A percentile compares a stretch with the other conserved stretches of the same genome.
Conservation (phyloP, 2,329 filamentous ascomycete species). For the Bisporella sp. region DNA sequence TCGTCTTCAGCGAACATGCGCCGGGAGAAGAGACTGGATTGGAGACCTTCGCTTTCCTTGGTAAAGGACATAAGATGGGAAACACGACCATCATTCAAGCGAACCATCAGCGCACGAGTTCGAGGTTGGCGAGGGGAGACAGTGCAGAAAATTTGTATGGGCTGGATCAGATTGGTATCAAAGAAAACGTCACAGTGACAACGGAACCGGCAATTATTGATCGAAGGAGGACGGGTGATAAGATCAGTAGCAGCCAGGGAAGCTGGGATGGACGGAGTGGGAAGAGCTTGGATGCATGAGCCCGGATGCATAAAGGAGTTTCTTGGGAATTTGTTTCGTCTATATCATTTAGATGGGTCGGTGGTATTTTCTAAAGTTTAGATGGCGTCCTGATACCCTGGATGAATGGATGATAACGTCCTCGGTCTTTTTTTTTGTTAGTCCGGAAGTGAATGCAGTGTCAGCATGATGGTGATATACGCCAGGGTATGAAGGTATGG, state of each 20-base stretch:
- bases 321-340: neutral
- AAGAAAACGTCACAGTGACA: constrained; percentile 17
- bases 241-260: neutral
- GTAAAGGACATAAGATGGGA: constrained; percentile 13
- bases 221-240: neutral
- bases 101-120: neutral
- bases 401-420: neutral
- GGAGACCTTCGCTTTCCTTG: constrained; percentile 38
- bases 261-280: neutral
- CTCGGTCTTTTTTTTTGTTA: too few relatives aligned
- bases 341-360: too few relatives aligned
- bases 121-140: constrained; percentile 2
- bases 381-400: neutral
- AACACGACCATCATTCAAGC: constrained; percentile 11
- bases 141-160: constrained; percentile 19
- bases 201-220: constrained; percentile 3
- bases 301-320: neutral
- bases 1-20: constrained; percentile 40
- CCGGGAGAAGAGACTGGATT: constrained; percentile 40
- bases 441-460: too few relatives aligned
- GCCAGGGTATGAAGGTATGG: too few relatives aligned
- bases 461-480: too few relatives aligned
- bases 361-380: neutral
- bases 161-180: constrained; percentile 18
- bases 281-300: neutral